Conservation (phyloP, 1,284 basidiomycete species). For the Trichosporon faecale region DNA sequence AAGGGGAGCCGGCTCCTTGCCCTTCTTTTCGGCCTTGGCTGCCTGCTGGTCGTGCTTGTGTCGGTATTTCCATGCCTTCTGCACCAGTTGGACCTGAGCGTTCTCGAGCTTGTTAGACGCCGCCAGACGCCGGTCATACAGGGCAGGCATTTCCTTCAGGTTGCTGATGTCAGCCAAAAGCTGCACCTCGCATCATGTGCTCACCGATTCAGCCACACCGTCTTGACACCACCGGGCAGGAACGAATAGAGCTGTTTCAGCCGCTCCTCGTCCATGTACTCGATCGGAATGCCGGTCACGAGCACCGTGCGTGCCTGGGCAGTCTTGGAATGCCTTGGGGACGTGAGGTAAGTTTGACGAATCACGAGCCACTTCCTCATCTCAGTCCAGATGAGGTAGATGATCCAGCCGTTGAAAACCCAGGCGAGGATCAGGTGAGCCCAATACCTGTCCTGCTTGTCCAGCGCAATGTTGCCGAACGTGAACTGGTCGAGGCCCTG, state of each 20-base stretch:
- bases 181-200: conserved; percentile 29
- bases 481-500: conserved; percentile 58
- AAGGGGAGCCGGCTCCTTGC: conserved; percentile 37
- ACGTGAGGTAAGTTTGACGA: conserved; percentile 68
- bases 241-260: conserved; percentile 64
- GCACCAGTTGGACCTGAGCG: conserved; percentile 62
- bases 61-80: conserved; percentile 53
- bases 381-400: conserved; percentile 67
- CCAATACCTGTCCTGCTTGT: conserved; percentile 47
- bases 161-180: conserved; percentile 46
- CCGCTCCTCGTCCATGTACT: conserved; percentile 61
- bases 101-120: conserved; percentile 63
- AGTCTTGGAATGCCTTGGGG: conserved; percentile 60
- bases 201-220: conserved; percentile 67
- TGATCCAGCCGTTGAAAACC: conserved; percentile 60
- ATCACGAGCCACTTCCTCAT: conserved; percentile 64
- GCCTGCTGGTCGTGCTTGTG: conserved; percentile 34
- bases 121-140: conserved; percentile 61
- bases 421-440: conserved; percentile 54
- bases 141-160: conserved; percentile 61
- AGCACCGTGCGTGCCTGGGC: conserved; percentile 75
- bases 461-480: conserved; percentile 54
- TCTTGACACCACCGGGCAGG: conserved; percentile 72
- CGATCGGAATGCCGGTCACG: conserved; percentile 67
- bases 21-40: conserved; percentile 38